A percentile compares a stretch with the other conserved stretches of the same genome.
These are phyloP conservation scores for Kluyveromyces nonfermentans DNA, from an alignment of 805 yeast species.

Conservation along the genomic window DNA sequence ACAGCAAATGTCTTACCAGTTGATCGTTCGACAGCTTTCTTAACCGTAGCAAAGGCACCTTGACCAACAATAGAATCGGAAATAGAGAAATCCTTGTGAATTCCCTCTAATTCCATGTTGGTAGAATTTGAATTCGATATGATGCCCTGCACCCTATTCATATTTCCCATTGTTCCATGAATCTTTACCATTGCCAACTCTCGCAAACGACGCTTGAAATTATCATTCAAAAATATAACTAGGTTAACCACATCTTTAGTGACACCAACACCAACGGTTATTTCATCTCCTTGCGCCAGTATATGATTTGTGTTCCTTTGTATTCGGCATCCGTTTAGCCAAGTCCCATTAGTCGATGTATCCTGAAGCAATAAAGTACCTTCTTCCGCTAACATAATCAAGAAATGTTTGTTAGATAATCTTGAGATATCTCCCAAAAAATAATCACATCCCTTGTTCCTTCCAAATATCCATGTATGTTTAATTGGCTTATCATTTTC, in stretches of 20 bases:
- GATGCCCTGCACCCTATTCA: not conserved
- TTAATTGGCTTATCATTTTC: conserved; percentile 20
- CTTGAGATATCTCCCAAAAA: conserved; percentile 52
- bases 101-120: conserved; percentile 32
- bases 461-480: conserved; percentile 63
- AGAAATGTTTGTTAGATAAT: conserved; percentile 66
- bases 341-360: conserved; percentile 87
- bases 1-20: conserved; percentile 87
- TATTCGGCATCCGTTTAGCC: conserved; percentile 62
- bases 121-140: conserved; percentile 2
- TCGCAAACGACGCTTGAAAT: conserved; percentile 22
- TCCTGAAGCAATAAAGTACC: conserved; percentile 47
- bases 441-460: conserved; percentile 56
- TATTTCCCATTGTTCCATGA: not conserved
- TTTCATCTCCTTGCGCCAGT: conserved; percentile 86
- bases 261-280: conserved; percentile 82
- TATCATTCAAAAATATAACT: conserved; percentile 36
- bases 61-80: conserved; percentile 85
- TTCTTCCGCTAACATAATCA: conserved; percentile 55
- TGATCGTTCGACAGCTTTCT: conserved; percentile 76
- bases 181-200: conserved; percentile 1
- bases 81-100: conserved; percentile 62
- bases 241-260: conserved; percentile 51
- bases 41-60: conserved; percentile 97
- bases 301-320: conserved; percentile 74